These are phyloP conservation scores for Pelargonium myrrhifolium DNA, from an alignment of 441 rosid species.

Conservation along the genomic window DNA sequence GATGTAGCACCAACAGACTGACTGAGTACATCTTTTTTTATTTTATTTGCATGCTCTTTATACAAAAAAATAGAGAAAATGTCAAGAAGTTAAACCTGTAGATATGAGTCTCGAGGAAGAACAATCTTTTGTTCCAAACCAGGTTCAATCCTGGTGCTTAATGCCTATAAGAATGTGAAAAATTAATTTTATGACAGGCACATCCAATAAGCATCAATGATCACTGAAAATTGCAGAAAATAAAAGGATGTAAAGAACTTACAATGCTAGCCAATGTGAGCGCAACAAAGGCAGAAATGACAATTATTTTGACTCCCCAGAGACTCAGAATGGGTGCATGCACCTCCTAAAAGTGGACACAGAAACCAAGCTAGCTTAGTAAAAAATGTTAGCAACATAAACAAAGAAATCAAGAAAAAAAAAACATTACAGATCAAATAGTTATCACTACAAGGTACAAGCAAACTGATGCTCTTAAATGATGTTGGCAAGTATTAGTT, in stretches of 20 bases:
- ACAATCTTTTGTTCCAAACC: constrained; percentile 97
- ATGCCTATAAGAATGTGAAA: constrained; percentile 42
- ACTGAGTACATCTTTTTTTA: constrained; percentile 6
- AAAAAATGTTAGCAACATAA: not conserved
- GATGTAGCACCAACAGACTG: constrained; percentile 19
- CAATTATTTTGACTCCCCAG: constrained; percentile 76
- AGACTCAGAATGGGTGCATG: constrained; percentile 76
- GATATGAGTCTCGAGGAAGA: constrained; percentile 93
- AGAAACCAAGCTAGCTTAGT: constrained; percentile 19
- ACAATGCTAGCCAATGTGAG: constrained; percentile 77
- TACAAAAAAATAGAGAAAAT: not conserved
- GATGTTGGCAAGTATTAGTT: too few relatives aligned
- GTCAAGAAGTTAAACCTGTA: constrained; percentile 57
- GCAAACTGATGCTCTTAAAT: not conserved
- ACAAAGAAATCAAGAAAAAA: too few relatives aligned
- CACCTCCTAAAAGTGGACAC: constrained; percentile 47
- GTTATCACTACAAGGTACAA: not conserved
- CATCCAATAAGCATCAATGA: constrained; percentile 14
- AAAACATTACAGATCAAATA: not conserved
- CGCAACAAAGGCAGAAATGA: constrained; percentile 68
- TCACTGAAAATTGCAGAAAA: constrained; percentile 10
- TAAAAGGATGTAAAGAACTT: constrained; percentile 34
- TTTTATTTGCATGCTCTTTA: constrained; percentile 4
- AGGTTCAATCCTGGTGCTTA: constrained; percentile 83
- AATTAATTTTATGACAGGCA: constrained; percentile 11